Evolutionary conservation across 2,329 filamentous ascomycete genomes (phyloP).

Genomic region (Stenocarpella maydis): DNA sequence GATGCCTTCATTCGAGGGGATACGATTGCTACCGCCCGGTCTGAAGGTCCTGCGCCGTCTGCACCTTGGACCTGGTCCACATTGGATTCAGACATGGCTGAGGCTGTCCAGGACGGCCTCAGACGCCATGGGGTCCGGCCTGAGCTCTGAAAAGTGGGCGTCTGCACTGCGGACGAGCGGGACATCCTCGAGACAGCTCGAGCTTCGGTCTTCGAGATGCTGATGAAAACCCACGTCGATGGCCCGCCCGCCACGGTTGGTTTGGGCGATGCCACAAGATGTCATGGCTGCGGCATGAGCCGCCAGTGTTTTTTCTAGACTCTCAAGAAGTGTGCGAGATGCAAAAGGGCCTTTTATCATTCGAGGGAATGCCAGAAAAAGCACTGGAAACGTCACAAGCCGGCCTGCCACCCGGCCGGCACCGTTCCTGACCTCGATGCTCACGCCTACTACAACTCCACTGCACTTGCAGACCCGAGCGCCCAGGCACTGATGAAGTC

Average conservation of each 20-base stretch:
- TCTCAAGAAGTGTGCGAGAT: neutral
- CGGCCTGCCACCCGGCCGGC: neutral
- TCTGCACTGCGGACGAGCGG: neutral
- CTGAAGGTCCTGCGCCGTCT: neutral
- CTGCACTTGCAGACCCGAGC: neutral
- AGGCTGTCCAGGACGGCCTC: neutral
- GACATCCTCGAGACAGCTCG: neutral
- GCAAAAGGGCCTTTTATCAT: neutral
- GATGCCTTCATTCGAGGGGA: neutral
- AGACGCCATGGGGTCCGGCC: neutral
- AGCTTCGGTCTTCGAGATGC: neutral
- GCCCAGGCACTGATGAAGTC: neutral
- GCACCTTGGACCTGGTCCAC: neutral
- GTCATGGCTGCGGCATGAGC: neutral
- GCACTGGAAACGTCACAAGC: neutral
- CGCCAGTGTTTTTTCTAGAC: neutral
- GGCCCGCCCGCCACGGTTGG: no score
- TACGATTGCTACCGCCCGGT: no score
- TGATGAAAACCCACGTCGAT: no score
- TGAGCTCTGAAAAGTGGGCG: neutral
- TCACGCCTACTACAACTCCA: neutral
- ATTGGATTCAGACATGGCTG: neutral
- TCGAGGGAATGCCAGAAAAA: neutral
- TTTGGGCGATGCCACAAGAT: neutral
- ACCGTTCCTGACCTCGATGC: neutral